Conservation (phyloP, 2,329 filamentous ascomycete genomes). For the Aspergillus sergii region DNA sequence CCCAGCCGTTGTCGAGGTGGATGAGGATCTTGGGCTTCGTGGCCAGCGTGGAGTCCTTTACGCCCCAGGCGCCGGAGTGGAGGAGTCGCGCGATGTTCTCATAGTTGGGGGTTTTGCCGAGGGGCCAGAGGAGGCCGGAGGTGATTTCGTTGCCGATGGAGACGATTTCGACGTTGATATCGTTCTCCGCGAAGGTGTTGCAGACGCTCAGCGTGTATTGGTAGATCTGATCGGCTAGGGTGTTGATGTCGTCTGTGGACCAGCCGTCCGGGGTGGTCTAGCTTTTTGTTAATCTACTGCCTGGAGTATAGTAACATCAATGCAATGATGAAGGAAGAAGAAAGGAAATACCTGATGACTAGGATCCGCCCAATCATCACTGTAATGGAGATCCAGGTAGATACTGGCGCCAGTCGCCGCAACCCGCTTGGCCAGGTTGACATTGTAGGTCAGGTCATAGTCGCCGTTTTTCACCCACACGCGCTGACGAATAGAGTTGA, state of each 20-base stretch:
- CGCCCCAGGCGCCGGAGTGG: conserved; percentile 64
- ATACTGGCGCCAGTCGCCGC: conserved; percentile 64
- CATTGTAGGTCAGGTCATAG: conserved; percentile 71
- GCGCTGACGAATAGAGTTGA: conserved; percentile 71
- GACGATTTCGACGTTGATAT: conserved; percentile 62
- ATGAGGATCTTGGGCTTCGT: conserved; percentile 70
- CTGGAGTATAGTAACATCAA: too few species aligned
- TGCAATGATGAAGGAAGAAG: too few species aligned
- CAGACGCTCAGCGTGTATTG: conserved; percentile 68
- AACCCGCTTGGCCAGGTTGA: conserved; percentile 67
- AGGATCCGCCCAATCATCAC: conserved; percentile 73
- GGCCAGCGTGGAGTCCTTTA: conserved; percentile 63
- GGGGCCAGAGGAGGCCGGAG: conserved; percentile 66
- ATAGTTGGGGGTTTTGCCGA: conserved; percentile 58
- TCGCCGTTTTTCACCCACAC: conserved; percentile 70
- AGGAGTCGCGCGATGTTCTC: conserved; percentile 66
- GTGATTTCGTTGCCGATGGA: conserved; percentile 76
- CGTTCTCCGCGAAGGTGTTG: conserved; percentile 61
- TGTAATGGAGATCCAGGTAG: conserved; percentile 67
- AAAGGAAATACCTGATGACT: conserved; percentile 53
- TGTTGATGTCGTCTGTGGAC: conserved; percentile 59
- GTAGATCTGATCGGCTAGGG: conserved; percentile 64
- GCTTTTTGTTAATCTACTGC: background rate
- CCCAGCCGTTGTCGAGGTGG: conserved; percentile 76
- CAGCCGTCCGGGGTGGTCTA: conserved; percentile 63